phyloP scores from a whole-genome alignment of 2,329 filamentous ascomycete species.

The Cladophialophora yegresii region DNA sequence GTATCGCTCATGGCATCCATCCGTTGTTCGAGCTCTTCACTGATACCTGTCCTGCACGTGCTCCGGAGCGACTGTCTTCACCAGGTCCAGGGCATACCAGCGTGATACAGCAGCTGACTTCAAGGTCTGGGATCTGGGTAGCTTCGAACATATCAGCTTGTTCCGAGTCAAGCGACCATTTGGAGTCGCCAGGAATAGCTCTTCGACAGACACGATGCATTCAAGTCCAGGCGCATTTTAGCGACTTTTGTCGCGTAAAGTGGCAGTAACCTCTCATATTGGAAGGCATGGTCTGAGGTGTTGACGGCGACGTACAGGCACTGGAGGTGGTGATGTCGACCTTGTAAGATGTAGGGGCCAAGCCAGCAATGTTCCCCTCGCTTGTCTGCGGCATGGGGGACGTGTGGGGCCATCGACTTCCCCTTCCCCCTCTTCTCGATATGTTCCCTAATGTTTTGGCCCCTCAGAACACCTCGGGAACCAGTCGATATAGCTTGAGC shows the following conservation, averaged over 20 bases:
- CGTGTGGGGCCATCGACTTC: neutral
- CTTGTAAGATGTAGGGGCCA: neutral
- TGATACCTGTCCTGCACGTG: no score
- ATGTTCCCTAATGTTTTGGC: neutral
- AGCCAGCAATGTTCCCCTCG: neutral
- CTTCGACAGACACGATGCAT: no score
- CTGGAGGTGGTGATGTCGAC: neutral
- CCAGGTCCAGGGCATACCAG: no score
- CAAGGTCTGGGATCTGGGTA: neutral
- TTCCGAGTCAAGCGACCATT: neutral
- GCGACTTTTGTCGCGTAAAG: neutral
- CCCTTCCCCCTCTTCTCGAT: neutral
- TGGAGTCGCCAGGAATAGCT: no score
- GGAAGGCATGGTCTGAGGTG: neutral
- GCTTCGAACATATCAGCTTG: neutral
- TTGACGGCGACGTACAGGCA: neutral
- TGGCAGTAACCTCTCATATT: neutral
- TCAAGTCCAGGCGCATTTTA: neutral
- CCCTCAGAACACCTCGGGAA: neutral
- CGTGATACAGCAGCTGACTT: no score
- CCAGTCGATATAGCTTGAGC: neutral
- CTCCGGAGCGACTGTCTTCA: no score
- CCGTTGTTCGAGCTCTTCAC: no score
- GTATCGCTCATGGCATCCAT: no score
- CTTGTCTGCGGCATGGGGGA: neutral